Percentiles rank a stretch among this genome's conserved stretches.
phyloP scores from a whole-genome alignment of 495 filamentous ascomycete species.

The Neurospora hispaniola region DNA sequence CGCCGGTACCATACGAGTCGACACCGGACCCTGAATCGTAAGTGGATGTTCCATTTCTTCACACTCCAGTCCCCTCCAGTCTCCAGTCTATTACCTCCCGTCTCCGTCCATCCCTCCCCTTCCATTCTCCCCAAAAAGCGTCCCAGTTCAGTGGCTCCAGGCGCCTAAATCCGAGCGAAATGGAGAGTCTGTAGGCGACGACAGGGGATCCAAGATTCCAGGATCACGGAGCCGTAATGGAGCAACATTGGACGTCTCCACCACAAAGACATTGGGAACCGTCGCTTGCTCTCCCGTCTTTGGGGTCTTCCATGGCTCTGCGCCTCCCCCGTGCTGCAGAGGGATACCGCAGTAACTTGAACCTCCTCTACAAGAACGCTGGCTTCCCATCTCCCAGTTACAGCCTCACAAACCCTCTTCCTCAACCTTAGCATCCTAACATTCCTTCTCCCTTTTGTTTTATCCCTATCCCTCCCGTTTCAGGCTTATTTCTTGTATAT shows the following conservation, averaged over 20 bases:
- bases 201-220: neutral
- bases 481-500: neutral
- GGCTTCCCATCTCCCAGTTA: neutral
- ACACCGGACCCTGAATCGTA: constrained; percentile 15
- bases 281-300: neutral
- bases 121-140: neutral
- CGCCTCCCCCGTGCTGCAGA: neutral
- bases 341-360: neutral
- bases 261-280: neutral
- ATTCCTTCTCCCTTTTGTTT: constrained; percentile 3
- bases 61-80: neutral
- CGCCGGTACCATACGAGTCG: neutral
- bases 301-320: neutral
- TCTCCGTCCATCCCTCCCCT: no score
- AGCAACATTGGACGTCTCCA: neutral
- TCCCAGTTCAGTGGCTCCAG: neutral
- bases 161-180: neutral
- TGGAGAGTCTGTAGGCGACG: neutral
- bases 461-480: neutral
- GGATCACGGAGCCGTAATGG: neutral
- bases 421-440: neutral
- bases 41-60: constrained; percentile 2
- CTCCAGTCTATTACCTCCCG: no score
- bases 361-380: neutral
- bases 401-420: neutral